phyloP scores from a whole-genome alignment of 352 stramenopile species.

The Pythium diclinum region DNA sequence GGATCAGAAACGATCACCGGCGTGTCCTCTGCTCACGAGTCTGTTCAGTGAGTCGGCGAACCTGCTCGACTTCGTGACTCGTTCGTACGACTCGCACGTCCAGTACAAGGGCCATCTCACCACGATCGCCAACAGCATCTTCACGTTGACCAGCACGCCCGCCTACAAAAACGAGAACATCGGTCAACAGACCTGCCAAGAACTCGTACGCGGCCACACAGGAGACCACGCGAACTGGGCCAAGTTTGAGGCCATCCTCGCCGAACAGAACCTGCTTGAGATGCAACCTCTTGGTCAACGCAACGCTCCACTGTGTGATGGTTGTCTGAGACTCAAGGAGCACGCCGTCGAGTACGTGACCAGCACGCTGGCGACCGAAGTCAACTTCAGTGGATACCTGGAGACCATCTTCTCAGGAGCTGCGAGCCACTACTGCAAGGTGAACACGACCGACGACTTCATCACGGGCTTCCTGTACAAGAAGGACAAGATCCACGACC shows the following conservation, averaged over 20 bases:
- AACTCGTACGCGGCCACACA: constrained; percentile 78
- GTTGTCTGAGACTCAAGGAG: constrained; percentile 80
- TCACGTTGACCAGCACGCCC: constrained; percentile 82
- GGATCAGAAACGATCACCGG: constrained; percentile 76
- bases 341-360: constrained; percentile 77
- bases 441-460: constrained; percentile 82
- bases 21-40: constrained; percentile 75
- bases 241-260: constrained; percentile 71
- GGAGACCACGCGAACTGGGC: constrained; percentile 63
- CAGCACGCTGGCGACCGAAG: constrained; percentile 53
- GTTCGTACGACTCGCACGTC: constrained; percentile 67
- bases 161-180: constrained; percentile 50
- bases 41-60: constrained; percentile 70
- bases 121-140: constrained; percentile 88
- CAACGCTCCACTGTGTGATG: constrained; percentile 75
- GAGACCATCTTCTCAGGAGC: constrained; percentile 83
- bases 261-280: constrained; percentile 76
- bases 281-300: constrained; percentile 81
- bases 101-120: constrained; percentile 89
- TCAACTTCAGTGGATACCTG: constrained; percentile 70
- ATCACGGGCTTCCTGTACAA: constrained; percentile 89
- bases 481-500: constrained; percentile 89
- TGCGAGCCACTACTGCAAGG: constrained; percentile 79
- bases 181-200: constrained; percentile 54
- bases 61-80: constrained; percentile 80